Evolutionary conservation across 352 stramenopile genomes (phyloP).

Genomic region (Phytophthora rubi): DNA sequence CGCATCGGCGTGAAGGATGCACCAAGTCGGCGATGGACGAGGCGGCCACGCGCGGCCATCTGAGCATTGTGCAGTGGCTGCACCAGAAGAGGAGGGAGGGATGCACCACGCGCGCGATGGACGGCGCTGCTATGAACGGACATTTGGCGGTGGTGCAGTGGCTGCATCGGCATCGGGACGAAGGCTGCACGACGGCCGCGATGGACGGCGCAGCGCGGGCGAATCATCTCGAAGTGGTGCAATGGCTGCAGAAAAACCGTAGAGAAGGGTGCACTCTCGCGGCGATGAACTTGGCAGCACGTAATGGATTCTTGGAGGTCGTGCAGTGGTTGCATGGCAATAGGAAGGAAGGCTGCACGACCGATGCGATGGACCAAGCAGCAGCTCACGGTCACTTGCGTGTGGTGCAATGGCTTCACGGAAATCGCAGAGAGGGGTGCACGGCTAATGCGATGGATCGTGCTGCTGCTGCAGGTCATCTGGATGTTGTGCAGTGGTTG

Average conservation of each 20-base stretch:
- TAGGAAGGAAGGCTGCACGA: conserved; percentile 26
- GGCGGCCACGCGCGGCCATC: conserved; percentile 30
- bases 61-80: conserved; percentile 33
- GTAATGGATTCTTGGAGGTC: conserved; percentile 24
- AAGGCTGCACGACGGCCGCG: conserved; percentile 35
- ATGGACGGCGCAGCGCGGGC: conserved; percentile 27
- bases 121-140: conserved; percentile 31
- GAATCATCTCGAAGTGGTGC: conserved; percentile 26
- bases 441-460: conserved; percentile 30
- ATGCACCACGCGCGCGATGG: conserved; percentile 36
- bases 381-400: conserved; percentile 29
- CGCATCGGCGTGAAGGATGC: conserved; percentile 32
- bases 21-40: conserved; percentile 39
- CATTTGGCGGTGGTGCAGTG: conserved; percentile 38
- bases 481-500: conserved; percentile 34
- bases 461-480: conserved; percentile 22
- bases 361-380: conserved; percentile 32
- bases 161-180: conserved; percentile 33
- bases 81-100: conserved; percentile 37
- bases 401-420: conserved; percentile 35
- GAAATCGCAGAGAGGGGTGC: conserved; percentile 29
- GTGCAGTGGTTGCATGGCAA: conserved; percentile 33
- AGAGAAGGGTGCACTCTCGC: conserved; percentile 27
- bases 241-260: conserved; percentile 41
- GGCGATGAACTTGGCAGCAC: conserved; percentile 35